Percentiles rank a stretch among this genome's conserved stretches.
phyloP scores from a whole-genome alignment of 139 green algal species.

The Coelastrella sp. region DNA sequence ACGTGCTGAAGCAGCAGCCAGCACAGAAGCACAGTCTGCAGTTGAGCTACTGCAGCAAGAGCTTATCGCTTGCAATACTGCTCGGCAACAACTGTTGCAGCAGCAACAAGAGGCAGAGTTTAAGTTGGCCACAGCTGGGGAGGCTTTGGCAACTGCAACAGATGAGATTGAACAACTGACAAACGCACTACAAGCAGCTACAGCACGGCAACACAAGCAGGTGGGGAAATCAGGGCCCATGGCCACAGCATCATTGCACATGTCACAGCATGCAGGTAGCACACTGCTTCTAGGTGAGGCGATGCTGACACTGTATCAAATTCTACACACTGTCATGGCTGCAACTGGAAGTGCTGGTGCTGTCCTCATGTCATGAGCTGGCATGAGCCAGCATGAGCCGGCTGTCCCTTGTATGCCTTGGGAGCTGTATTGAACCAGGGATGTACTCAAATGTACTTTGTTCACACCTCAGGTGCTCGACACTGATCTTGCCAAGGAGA shows the following conservation, averaged over 20 bases:
- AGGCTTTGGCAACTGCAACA: neutral
- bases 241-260: neutral
- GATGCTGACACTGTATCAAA: too few species aligned
- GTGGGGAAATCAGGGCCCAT: neutral
- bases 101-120: constrained; percentile 15
- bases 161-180: constrained; percentile 42
- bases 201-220: neutral
- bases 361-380: too few species aligned
- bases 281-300: neutral
- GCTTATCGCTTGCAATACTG: neutral
- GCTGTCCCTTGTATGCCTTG: too few species aligned
- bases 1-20: constrained; percentile 16
- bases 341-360: too few species aligned
- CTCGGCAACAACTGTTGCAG: neutral
- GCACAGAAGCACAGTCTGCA: neutral
- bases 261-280: neutral
- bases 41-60: constrained; percentile 14
- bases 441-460: neutral
- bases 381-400: too few species aligned
- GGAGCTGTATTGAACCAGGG: too few species aligned
- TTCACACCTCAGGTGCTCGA: neutral
- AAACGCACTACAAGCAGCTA: neutral
- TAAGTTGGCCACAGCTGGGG: neutral
- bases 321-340: too few species aligned
- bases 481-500: constrained; percentile 1